Evolutionary conservation across 371 early-diverging fungal species (phyloP).

Genomic region (Syncephalastrum contaminatum): DNA sequence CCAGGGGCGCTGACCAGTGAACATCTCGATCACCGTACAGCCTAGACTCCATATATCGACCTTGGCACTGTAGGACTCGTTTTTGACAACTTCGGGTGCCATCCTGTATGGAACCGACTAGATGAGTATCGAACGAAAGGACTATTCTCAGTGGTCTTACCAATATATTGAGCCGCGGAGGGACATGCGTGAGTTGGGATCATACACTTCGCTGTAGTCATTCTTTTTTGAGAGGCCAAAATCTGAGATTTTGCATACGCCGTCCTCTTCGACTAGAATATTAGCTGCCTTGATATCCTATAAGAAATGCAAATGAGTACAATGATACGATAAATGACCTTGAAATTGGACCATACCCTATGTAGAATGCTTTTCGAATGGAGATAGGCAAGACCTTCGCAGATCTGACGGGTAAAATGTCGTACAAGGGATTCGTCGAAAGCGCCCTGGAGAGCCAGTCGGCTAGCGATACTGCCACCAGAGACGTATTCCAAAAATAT

Average conservation of each 20-base stretch:
- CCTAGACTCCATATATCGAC: slow-evolving; percentile 89
- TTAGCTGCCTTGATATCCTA: slow-evolving; percentile 97
- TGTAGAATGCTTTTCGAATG: slow-evolving; percentile 92
- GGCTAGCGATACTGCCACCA: slow-evolving; percentile 78
- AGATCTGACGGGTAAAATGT: slow-evolving; percentile 86
- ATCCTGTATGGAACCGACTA: slow-evolving; percentile 69
- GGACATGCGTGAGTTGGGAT: slow-evolving; percentile 29
- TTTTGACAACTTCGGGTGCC: slow-evolving; percentile 89
- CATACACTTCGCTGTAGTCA: slow-evolving; percentile 52
- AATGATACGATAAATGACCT: not conserved
- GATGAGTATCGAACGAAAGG: slow-evolving; percentile 6
- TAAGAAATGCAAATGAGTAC: not conserved
- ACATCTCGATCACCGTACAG: slow-evolving; percentile 95
- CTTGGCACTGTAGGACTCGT: slow-evolving; percentile 72
- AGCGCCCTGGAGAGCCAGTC: slow-evolving; percentile 68
- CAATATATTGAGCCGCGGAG: slow-evolving; percentile 21
- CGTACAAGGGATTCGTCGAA: slow-evolving; percentile 73
- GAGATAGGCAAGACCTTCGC: slow-evolving; percentile 85
- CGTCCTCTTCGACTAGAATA: slow-evolving; percentile 79
- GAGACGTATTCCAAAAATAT: slow-evolving; percentile 93
- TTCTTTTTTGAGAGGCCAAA: slow-evolving; percentile 94
- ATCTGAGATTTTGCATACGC: slow-evolving; percentile 94
- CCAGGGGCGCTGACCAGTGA: slow-evolving; percentile 93
- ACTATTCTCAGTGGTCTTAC: slow-evolving; percentile 1
- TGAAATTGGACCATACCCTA: slow-evolving; percentile 24